These are phyloP conservation scores for Microcyclospora pomicola DNA, from an alignment of 2,329 filamentous ascomycete genomes.

Conservation along the genomic window DNA sequence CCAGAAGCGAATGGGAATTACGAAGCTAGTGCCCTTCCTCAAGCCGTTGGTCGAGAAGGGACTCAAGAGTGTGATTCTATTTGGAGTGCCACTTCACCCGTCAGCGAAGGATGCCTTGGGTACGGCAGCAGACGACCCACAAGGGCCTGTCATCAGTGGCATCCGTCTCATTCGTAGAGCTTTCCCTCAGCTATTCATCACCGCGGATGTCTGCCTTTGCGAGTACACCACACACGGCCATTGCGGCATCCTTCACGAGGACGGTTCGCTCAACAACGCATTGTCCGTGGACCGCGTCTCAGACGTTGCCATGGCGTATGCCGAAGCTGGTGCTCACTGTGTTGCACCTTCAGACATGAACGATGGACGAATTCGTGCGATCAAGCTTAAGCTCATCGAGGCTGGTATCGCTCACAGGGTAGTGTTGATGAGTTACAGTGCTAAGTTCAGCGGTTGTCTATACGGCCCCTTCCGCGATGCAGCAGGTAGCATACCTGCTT, in stretches of 20 bases:
- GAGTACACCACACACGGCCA: conserved; percentile 98
- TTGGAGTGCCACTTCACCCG: conserved; percentile 76
- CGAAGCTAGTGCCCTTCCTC: conserved; percentile 72
- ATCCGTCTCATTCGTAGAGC: conserved; percentile 72
- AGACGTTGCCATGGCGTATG: conserved; percentile 95
- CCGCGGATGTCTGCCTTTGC: conserved; percentile 88
- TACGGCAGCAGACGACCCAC: conserved; percentile 81
- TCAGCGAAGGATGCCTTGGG: conserved; percentile 81
- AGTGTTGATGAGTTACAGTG: conserved; percentile 92
- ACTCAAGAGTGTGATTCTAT: conserved; percentile 83
- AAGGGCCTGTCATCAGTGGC: conserved; percentile 76
- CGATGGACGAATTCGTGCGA: conserved; percentile 89
- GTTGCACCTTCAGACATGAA: conserved; percentile 99
- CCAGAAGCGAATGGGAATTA: conserved; percentile 77
- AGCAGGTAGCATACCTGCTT: conserved; percentile 77
- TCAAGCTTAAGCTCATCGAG: conserved; percentile 96
- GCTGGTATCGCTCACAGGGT: conserved; percentile 83
- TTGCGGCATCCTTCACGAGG: conserved; percentile 88
- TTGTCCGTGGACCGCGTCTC: conserved; percentile 89
- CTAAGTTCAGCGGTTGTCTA: conserved; percentile 91
- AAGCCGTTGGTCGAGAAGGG: conserved; percentile 80
- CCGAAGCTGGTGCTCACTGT: conserved; percentile 88
- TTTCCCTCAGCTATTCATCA: conserved; percentile 85
- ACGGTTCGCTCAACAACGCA: conserved; percentile 83
- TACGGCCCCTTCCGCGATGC: conserved; percentile 97